phyloP scores from a whole-genome alignment of 805 yeast genomes.

The Starmerella bombicola region DNA sequence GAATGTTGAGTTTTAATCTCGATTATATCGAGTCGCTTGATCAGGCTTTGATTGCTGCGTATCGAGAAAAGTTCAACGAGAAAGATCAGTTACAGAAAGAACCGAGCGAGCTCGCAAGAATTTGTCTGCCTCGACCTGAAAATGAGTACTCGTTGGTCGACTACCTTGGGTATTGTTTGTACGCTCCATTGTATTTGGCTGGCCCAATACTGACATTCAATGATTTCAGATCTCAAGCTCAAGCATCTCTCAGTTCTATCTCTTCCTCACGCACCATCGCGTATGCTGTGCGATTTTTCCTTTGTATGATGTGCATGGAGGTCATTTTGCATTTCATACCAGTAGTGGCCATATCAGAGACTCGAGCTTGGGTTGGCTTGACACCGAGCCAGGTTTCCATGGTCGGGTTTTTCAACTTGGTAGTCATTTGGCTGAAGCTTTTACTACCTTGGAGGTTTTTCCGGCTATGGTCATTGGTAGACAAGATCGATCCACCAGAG shows the following conservation, averaged over 20 bases:
- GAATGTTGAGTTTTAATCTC: constrained; percentile 70
- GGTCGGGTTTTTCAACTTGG: constrained; percentile 84
- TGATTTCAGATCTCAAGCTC: constrained; percentile 64
- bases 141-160: constrained; percentile 50
- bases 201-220: constrained; percentile 93
- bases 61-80: neutral
- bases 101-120: constrained; percentile 24
- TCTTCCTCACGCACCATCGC: constrained; percentile 39
- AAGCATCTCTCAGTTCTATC: constrained; percentile 47
- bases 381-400: constrained; percentile 88
- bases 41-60: neutral
- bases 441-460: constrained; percentile 94
- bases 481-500: constrained; percentile 92
- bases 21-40: constrained; percentile 39
- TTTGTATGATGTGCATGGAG: constrained; percentile 83
- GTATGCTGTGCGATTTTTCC: constrained; percentile 54
- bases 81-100: neutral
- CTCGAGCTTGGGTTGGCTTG: constrained; percentile 80
- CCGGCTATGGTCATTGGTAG: constrained; percentile 84
- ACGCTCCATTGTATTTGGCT: constrained; percentile 84
- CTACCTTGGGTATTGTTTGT: constrained; percentile 63
- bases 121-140: constrained; percentile 43
- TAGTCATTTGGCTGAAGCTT: constrained; percentile 83
- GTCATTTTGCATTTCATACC: constrained; percentile 73
- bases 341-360: constrained; percentile 84